Base-by-base conservation (phyloP, 805 yeast species). In the Candida suzukii region DNA sequence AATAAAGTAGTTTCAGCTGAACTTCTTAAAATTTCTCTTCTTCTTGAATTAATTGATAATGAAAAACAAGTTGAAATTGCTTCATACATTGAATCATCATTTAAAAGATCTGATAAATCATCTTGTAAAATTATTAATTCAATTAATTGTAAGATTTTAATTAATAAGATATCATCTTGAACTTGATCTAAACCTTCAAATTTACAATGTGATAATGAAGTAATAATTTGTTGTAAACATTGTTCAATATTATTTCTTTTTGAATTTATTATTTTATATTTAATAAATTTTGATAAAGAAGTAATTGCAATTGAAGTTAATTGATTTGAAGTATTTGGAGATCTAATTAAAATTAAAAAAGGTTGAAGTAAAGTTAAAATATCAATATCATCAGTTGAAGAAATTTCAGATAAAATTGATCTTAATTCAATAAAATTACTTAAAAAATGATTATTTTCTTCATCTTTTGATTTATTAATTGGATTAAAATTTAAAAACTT, bases 111-210 rank as follows among this genome's bases (percentile, higher is more conserved):
- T 20, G 91, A 83, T 35, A 80, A 66, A 1, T 73, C 72, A 1
- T 73, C 72, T n/a, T 90, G 77, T 18, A 71, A 68, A 14, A 88
- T 71, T 14, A 90, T 71, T 19, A 64, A 59, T 49, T 88, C 91
- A 51, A 91, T 67, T 21, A 91, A 66, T 35, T 83, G 70, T 46
- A 93, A 74, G 18, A 93, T 95, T 54, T 86, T 86, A 39, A 91
- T 70, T 36, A 93, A 66, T 3, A 93, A 91, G 0, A 95, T 85
- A 58, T 93, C 99, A 63, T 93, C 98, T 34, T 87, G 83, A 28
- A 83, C 74, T 58, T 88, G 95, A 56, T 90, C 96, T 0, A 93
- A 83, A 2, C 96, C 96, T 66, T 93, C 97, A 58, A 93, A 93
- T 36, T 96, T 76, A 63, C 98, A 93, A 57, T 88, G 96, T 1